These are phyloP conservation scores for Lactuca sativa DNA, from an alignment of 129 eudicot species.

Conservation along the genomic window DNA sequence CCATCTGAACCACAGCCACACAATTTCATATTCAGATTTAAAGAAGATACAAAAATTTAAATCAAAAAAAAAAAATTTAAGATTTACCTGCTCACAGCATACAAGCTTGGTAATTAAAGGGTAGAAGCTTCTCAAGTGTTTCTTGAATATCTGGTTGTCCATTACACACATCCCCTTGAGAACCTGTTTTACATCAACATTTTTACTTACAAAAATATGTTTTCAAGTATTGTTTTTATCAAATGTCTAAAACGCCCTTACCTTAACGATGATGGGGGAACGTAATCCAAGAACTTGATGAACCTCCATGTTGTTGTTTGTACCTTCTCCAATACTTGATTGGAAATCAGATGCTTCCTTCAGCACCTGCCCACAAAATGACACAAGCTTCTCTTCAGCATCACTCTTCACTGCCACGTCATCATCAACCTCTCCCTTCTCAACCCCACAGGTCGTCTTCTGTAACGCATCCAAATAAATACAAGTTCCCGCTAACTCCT, in stretches of 20 bases:
- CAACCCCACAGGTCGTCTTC: slow-evolving; percentile 60
- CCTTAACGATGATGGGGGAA: slow-evolving; percentile 91
- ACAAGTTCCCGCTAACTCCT: slow-evolving; percentile 87
- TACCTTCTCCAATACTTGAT: slow-evolving; percentile 64
- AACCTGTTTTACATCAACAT: slow-evolving; percentile 51
- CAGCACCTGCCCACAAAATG: slow-evolving; percentile 86
- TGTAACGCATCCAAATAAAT: slow-evolving; percentile 84
- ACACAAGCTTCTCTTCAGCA: slow-evolving; percentile 86
- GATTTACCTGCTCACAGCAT: slow-evolving; percentile 94
- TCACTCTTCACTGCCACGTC: slow-evolving; percentile 25
- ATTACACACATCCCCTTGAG: slow-evolving; percentile 84
- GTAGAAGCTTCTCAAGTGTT: slow-evolving; percentile 81
- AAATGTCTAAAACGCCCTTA: slow-evolving; percentile 10
- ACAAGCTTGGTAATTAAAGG: slow-evolving; percentile 92
- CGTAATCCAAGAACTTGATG: slow-evolving; percentile 94
- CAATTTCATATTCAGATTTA: not conserved
- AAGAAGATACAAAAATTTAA: not conserved
- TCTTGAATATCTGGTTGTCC: slow-evolving; percentile 77
- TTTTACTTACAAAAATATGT: not conserved
- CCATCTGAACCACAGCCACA: slow-evolving; percentile 52
- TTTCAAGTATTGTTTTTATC: not conserved
- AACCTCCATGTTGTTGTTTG: slow-evolving; percentile 59
- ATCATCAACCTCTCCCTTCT: slow-evolving; percentile 37
- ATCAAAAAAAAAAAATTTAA: not conserved
- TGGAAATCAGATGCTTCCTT: slow-evolving; percentile 96